phyloP scores from a whole-genome alignment of 2,329 filamentous ascomycete species.

The Paramyrothecium roridum region DNA sequence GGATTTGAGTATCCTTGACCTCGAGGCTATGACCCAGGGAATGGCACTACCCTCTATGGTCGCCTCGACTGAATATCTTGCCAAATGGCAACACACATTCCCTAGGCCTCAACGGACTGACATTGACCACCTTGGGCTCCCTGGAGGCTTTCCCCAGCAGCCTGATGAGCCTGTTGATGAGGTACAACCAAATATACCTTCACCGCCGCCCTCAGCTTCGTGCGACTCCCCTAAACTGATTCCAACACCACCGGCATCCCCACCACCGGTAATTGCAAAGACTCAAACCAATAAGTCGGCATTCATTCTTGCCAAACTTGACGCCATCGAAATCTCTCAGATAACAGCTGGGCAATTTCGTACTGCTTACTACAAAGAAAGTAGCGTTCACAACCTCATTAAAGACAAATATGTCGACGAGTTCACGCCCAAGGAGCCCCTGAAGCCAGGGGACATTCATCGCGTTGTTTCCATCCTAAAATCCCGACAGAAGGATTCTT shows the following conservation, averaged over 20 bases:
- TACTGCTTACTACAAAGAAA: slow-evolving; percentile 13
- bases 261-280: slow-evolving; percentile 3
- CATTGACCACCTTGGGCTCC: slow-evolving; percentile 13
- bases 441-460: not conserved
- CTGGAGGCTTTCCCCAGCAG: slow-evolving; percentile 21
- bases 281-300: slow-evolving; percentile 8
- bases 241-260: not conserved
- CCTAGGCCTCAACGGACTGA: slow-evolving; percentile 12
- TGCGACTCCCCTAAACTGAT: not conserved
- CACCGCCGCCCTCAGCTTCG: not conserved
- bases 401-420: slow-evolving; percentile 14
- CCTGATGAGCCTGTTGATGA: slow-evolving; percentile 9
- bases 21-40: slow-evolving; percentile 21
- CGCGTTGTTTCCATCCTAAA: slow-evolving; percentile 24
- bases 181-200: not conserved
- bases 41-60: slow-evolving; percentile 26
- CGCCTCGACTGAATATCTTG: slow-evolving; percentile 17
- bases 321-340: slow-evolving; percentile 7
- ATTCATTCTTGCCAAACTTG: slow-evolving; percentile 4
- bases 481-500: slow-evolving; percentile 15
- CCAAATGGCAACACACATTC: slow-evolving; percentile 16
- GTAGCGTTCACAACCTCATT: slow-evolving; percentile 13
- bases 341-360: slow-evolving; percentile 14
- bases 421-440: slow-evolving; percentile 7
- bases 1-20: slow-evolving; percentile 22